Evolutionary conservation across 176 grass and related monocot species (phyloP), one percentile per base, ranked within the genome.

Genomic region (Cenchrus americanus): DNA sequence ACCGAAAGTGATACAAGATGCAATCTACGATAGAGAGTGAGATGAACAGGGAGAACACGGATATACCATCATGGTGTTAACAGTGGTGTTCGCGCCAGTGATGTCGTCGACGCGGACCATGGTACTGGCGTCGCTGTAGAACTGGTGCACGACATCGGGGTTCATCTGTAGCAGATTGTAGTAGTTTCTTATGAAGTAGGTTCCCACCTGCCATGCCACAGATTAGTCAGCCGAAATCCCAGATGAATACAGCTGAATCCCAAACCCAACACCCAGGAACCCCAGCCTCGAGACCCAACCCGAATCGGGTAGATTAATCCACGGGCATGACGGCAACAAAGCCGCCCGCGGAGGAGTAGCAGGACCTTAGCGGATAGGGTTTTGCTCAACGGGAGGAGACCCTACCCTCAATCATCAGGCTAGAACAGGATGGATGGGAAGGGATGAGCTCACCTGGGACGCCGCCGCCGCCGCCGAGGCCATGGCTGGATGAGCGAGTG

Each of bases 161-260:
- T 70, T 89, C 66, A 89, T 88, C 85, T 94, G 94, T 12, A 97
- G 88, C 67, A 94, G 84, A 47, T 97, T 87, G 57, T 92, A 97
- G 87, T 97, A 97, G 86, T 97, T 93, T 11, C 87, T 79, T 21
- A 93, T 71, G 86, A 92, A 97, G 87, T 94, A 97, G 0, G 89
- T 90, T 5, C 94, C 94, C 70, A 97, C 91, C 94, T 94, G 76
- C 85, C 82, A 81, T 10, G 26, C 15, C 48, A 73, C 32, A 64
- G 71, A 86, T 80, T 61, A 73, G 17, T 19, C 8, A 18, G 14
- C 71, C 40, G 60, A 37, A 51, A 34, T 41, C 64, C 54, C 14
- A 0, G 9, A 22, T 8, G 3, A 26, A 32, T 58, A 8, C 4
- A 37, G 62, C 30, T 3, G 17, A 61, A 69, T 32, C 73, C 37